Evolutionary conservation across 495 filamentous ascomycete genomes (phyloP), one percentile per base, ranked within the genome.

Genomic region (Neurospora sp.): DNA sequence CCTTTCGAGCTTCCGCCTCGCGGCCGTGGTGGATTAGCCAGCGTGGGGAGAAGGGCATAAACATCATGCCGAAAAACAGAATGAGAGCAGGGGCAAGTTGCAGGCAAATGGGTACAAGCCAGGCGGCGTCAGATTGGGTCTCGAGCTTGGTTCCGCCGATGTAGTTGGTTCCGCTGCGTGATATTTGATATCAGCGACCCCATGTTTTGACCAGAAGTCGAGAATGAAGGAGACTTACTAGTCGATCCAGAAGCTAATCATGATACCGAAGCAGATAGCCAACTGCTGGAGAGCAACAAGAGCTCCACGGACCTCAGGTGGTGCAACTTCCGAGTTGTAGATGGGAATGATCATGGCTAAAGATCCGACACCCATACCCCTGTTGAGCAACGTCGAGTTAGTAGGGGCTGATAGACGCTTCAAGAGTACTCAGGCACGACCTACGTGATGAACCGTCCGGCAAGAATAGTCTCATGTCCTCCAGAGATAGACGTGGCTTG

Each of bases 201-300:
- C 73, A 83, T 80, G 24, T 79, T 81, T 72, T 72, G 31, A 39
- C 2, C 2, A 17, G 1, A 71, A 66, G 28, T 36, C 5, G 6
- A 11, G 48, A 6, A 24, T 6, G 31, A 34, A 11, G 3, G 15
- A 69, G 15, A 72, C 77, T 59, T 72, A 83, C 81, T 93, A 93
- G 80, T 93, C 89, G 76, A 94, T 92, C 92, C 93, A 96, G 84
- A 94, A 96, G 74, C 87, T 89, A 74, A 94, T 82, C 85, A 96
- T 88, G 81, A 97, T 95, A 36, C 93, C 93, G 70, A 93, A 89
- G 39, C 90, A 92, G 75, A 95, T 92, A 24, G 92, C 92, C 75
- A 94, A 84, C 82, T 96, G 93, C 79, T 96, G 92, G 0, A 92
- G 83, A 8, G 90, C 92, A 9, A 94, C 92, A 3, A 96, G 84